phyloP scores from a whole-genome alignment of 331 rosid genomes.

The Saraca asoca region DNA sequence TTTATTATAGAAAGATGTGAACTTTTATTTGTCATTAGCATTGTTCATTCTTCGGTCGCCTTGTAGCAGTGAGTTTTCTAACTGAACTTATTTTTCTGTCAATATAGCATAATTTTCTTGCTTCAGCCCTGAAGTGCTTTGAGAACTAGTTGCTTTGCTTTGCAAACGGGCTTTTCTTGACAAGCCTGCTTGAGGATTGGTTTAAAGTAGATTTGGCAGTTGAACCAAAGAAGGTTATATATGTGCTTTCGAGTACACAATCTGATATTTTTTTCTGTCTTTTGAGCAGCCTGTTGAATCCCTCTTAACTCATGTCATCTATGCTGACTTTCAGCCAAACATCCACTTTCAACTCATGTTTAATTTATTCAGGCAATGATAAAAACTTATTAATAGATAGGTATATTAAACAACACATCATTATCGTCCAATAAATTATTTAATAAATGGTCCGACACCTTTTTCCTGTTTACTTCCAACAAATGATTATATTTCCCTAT shows the following conservation, averaged over 20 bases:
- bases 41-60: not conserved
- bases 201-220: not conserved
- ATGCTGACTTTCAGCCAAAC: not conserved
- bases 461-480: not conserved
- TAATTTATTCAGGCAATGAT: not conserved
- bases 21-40: not conserved
- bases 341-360: not conserved
- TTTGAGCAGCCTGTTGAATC: not conserved
- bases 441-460: not conserved
- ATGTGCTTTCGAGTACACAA: too few species aligned
- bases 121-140: too few species aligned
- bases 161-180: too few species aligned
- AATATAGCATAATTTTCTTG: too few species aligned
- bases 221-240: too few species aligned
- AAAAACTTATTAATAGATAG: not conserved
- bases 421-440: not conserved
- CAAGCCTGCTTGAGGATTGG: not conserved
- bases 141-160: too few species aligned
- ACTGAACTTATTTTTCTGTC: too few species aligned
- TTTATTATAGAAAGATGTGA: not conserved
- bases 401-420: not conserved
- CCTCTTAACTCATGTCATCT: not conserved
- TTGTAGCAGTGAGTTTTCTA: not conserved
- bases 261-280: not conserved
- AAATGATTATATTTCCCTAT: not conserved